A percentile compares a stretch with the other conserved stretches of the same genome.
phyloP scores from a whole-genome alignment of 352 stramenopile genomes.

The Sclerospora graminicola region DNA sequence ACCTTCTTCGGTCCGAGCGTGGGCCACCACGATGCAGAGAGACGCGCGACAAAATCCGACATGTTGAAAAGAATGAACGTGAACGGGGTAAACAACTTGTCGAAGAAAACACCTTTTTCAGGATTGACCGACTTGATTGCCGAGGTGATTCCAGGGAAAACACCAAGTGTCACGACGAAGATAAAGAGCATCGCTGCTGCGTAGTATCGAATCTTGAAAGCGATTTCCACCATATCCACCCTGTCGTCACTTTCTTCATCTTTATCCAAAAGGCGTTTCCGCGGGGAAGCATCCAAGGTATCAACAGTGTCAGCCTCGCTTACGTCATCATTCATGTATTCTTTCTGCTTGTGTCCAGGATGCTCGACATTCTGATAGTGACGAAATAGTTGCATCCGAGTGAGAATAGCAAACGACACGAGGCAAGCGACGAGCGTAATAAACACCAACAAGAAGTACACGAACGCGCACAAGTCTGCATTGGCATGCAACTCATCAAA shows the following conservation, averaged over 20 bases:
- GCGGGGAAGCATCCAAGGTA: conserved; percentile 21
- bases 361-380: conserved; percentile 54
- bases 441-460: conserved; percentile 75
- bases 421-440: conserved; percentile 45
- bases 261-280: conserved; percentile 16
- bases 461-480: conserved; percentile 52
- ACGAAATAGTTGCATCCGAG: conserved; percentile 50
- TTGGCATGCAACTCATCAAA: conserved; percentile 22
- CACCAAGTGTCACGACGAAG: conserved; percentile 61
- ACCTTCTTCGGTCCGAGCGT: conserved; percentile 24
- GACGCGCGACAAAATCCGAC: conserved; percentile 56
- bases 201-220: conserved; percentile 55
- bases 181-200: conserved; percentile 54
- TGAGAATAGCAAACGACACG: conserved; percentile 45
- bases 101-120: conserved; percentile 33
- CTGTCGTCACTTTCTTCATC: conserved; percentile 10
- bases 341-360: conserved; percentile 17
- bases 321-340: conserved; percentile 14
- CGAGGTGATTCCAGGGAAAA: conserved; percentile 74
- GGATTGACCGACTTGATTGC: conserved; percentile 49
- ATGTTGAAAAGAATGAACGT: conserved; percentile 73
- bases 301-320: conserved; percentile 33
- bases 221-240: conserved; percentile 38
- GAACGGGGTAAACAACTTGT: conserved; percentile 64
- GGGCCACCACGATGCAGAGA: conserved; percentile 34